These are phyloP conservation scores for Graphilbum fragrans DNA, from an alignment of 2,329 filamentous ascomycete genomes.

Conservation along the genomic window DNA sequence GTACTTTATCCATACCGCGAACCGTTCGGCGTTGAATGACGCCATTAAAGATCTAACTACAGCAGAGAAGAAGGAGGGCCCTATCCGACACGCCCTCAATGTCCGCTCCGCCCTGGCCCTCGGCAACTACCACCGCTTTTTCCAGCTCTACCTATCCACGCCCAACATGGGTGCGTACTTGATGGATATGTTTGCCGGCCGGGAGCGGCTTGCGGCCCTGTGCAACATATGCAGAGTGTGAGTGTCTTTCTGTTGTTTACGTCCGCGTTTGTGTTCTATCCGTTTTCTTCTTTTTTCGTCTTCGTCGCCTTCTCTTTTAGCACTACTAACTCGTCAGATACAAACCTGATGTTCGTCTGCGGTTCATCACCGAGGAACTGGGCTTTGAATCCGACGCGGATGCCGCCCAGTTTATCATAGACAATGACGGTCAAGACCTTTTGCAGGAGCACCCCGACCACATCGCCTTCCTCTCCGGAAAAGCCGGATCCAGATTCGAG, in stretches of 20 bases:
- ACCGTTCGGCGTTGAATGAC: constrained; percentile 96
- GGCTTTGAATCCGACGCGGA: constrained; percentile 89
- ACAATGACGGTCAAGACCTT: constrained; percentile 62
- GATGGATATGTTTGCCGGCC: constrained; percentile 97
- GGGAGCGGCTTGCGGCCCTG: constrained; percentile 83
- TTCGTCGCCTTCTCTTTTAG: not conserved
- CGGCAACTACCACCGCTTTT: constrained; percentile 96
- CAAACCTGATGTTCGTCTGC: constrained; percentile 78
- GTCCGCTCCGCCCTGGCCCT: constrained; percentile 85
- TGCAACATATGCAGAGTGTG: constrained; percentile 92
- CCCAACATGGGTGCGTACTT: constrained; percentile 97
- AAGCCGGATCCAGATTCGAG: constrained; percentile 65
- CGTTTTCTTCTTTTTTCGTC: not conserved
- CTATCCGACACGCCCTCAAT: constrained; percentile 82
- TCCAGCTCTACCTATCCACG: constrained; percentile 86
- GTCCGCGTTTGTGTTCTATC: not conserved
- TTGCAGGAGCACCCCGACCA: constrained; percentile 66
- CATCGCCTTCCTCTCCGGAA: constrained; percentile 61
- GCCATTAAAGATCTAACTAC: constrained; percentile 96
- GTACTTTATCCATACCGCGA: constrained; percentile 98
- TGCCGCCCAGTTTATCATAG: constrained; percentile 80
- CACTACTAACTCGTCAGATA: constrained; percentile 46
- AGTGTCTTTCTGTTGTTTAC: constrained; percentile 22
- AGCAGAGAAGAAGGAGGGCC: constrained; percentile 78
- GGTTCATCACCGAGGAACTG: constrained; percentile 90